Evolutionary conservation across 306 rosid genomes (phyloP), one percentile per base, ranked within the genome.

Genomic region (Rubus parviflorus): DNA sequence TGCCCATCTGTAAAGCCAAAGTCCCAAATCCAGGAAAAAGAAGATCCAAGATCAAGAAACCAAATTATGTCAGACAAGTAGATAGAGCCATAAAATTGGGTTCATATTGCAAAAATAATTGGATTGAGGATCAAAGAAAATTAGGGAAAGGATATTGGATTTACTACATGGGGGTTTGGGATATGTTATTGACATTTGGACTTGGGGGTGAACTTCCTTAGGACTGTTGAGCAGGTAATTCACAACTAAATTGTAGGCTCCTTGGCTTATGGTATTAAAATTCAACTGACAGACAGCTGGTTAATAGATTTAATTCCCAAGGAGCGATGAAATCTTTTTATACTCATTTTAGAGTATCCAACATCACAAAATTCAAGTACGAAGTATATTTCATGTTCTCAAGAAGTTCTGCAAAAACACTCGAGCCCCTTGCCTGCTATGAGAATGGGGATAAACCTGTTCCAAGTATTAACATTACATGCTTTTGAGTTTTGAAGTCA

Each of bases 1-100:
- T 40, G 98, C 97, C 98, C 98, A 95, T 89, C 98, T 95, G 91
- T 47, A 56, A 4, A 53, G 66, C 71, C 83, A 73, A 72, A 77
- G 69, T 76, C 58, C 76, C 47, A 76, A 43, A 84, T 72, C 0
- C 71, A 67, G 17, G 68, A 53, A 16, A 42, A 74, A 51, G 19
- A 46, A 63, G 30, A 63, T 25, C 58, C 46, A 51, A 64, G 23
- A 47, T 41, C 42, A 77, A 68, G 49, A 23, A 74, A 30, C 53
- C 40, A 54, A 41, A 25, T 37, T 61, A 69, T 4, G 63, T 38
- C n/a, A 70, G 10, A 73, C 72, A 60, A 49, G 19, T 48, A 5
- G 17, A 17, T 0, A 49, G 11, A 20, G 22, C 22, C 8, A 48
- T 1, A 20, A 63, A 63, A 5, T 15, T 2, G 14, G 15, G 67